phyloP scores from a whole-genome alignment of 2,329 filamentous ascomycete genomes.

The Pestalotiopsis sp. region DNA sequence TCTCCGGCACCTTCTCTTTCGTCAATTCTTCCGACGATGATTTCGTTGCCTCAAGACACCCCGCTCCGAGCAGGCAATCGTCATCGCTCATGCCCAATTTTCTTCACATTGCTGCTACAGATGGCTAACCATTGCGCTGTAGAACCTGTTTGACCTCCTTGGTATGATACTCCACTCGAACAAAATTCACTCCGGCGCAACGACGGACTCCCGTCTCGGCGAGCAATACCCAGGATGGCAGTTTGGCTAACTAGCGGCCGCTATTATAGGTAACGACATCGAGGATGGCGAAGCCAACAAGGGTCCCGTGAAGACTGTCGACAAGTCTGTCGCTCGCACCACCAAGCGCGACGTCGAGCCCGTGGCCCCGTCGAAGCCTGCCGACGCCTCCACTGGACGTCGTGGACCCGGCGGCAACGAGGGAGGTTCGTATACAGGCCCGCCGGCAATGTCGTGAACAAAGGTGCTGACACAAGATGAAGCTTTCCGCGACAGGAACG shows the following conservation, averaged over 20 bases:
- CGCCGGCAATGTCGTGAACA: constrained; percentile 5
- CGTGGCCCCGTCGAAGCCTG: constrained; percentile 59
- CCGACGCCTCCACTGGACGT: constrained; percentile 38
- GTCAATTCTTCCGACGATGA: neutral
- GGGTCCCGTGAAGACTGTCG: constrained; percentile 83
- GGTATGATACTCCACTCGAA: constrained; percentile 59
- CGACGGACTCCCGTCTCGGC: neutral
- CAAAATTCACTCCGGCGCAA: neutral
- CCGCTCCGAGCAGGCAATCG: neutral
- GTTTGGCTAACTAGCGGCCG: constrained; percentile 25
- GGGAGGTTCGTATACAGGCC: constrained; percentile 66
- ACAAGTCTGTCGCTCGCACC: constrained; percentile 75
- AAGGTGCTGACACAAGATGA: constrained; percentile 13
- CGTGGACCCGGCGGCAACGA: constrained; percentile 74
- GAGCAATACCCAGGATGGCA: constrained; percentile 2
- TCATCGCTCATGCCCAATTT: neutral
- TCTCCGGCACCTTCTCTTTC: neutral
- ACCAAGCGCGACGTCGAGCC: constrained; percentile 84
- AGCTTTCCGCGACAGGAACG: constrained; percentile 90
- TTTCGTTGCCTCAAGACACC: neutral
- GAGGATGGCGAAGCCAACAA: constrained; percentile 71
- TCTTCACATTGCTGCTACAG: neutral
- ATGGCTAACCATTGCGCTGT: constrained; percentile 11
- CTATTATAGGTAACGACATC: constrained; percentile 58
- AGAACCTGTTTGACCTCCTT: constrained; percentile 99